phyloP scores from a whole-genome alignment of 2,329 filamentous ascomycete species.

The Aureobasidium subglaciale region DNA sequence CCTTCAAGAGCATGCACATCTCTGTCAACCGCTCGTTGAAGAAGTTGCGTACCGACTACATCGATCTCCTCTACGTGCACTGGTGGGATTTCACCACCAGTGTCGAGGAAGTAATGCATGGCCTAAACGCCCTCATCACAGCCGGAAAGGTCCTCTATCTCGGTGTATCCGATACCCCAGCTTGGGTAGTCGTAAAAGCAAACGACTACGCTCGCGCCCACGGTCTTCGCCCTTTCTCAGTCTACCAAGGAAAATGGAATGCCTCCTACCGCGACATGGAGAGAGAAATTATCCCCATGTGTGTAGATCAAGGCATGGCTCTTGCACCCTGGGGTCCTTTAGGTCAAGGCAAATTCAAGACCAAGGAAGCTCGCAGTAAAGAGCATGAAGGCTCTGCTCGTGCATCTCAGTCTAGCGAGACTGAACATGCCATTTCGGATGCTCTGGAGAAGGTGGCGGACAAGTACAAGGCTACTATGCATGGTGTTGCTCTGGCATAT shows the following conservation, averaged over 20 bases:
- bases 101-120: conserved; percentile 39
- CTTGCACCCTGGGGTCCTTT: conserved; percentile 51
- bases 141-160: conserved; percentile 39
- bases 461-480: conserved; percentile 33
- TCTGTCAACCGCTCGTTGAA: conserved; percentile 31
- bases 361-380: conserved; percentile 34
- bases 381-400: conserved; percentile 35
- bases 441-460: conserved; percentile 55
- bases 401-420: conserved; percentile 29
- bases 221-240: conserved; percentile 32
- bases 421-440: conserved; percentile 46
- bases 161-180: conserved; percentile 38
- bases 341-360: conserved; percentile 38
- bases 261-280: conserved; percentile 38
- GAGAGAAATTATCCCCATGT: conserved; percentile 41
- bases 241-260: conserved; percentile 38
- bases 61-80: conserved; percentile 48
- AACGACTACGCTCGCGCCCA: conserved; percentile 34
- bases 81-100: conserved; percentile 38
- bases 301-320: conserved; percentile 32
- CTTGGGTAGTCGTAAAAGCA: conserved; percentile 29
- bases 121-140: conserved; percentile 35
- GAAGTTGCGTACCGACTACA: conserved; percentile 55
- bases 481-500: conserved; percentile 53
- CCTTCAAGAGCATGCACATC: conserved; percentile 32